A percentile compares a stretch with the other conserved stretches of the same genome.
Conservation (phyloP, 805 yeast species). For the Aciculoconidium aculeatum region DNA sequence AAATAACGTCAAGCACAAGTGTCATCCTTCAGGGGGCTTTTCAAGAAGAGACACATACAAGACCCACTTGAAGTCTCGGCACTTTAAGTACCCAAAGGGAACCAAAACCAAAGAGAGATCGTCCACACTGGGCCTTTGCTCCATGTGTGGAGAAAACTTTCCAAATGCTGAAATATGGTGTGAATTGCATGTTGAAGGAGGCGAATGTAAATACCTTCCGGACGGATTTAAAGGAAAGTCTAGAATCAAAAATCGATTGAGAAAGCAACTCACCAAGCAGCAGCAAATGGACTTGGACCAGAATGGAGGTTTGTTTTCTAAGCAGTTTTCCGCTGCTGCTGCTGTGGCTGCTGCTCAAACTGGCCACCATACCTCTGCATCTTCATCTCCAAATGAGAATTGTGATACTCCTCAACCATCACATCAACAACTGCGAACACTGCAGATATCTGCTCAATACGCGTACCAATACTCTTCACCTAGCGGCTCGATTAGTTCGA, state of each 20-base stretch:
- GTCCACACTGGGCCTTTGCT: constrained; percentile 43
- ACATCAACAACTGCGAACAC: no score
- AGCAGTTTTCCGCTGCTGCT: constrained; percentile 11
- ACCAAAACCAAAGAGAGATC: constrained; percentile 42
- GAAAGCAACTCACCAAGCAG: constrained; percentile 29
- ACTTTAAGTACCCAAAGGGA: constrained; percentile 53
- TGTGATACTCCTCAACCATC: no score
- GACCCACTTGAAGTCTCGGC: constrained; percentile 52
- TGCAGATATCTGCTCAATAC: not conserved
- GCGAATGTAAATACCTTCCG: constrained; percentile 42
- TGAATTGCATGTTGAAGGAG: constrained; percentile 44
- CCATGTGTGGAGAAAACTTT: constrained; percentile 49
- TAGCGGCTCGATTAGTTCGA: no score
- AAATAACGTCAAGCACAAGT: constrained; percentile 36
- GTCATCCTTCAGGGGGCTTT: constrained; percentile 56
- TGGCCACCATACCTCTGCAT: no score
- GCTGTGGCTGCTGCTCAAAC: constrained; percentile 14
- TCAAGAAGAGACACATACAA: constrained; percentile 56
- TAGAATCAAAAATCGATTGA: constrained; percentile 36
- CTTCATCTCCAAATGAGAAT: no score
- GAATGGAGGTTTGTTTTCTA: constrained; percentile 9
- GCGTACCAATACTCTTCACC: no score
- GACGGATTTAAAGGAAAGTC: constrained; percentile 40
- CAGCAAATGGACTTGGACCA: constrained; percentile 12
- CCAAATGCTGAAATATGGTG: constrained; percentile 48